Evolutionary conservation across 306 rosid species (phyloP), one percentile per base, ranked within the genome.

Genomic region (Begonia fuchsioides): DNA sequence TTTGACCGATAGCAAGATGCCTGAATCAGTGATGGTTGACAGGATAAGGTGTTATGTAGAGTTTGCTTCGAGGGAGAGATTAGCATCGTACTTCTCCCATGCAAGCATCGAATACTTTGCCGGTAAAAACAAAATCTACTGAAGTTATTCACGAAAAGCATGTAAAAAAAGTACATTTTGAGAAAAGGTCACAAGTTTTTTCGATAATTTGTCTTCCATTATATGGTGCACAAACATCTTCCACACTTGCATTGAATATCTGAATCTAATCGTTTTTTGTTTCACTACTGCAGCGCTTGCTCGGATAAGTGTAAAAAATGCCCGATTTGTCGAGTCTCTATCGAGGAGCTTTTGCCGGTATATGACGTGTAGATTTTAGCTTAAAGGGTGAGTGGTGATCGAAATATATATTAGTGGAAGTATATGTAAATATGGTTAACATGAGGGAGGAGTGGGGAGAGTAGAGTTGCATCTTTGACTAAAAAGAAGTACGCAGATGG

Each of bases 21-120:
- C 35, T 26, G 7, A 26, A 5, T 26, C 35, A 20, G 12, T 41
- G 45, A 41, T 41, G 14, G 15, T 57, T 64, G 17, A 51, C 86
- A 92, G 99, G 99, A 92, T 71, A 92, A 86, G 64, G 94, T 92
- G 62, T 51, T 92, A 3, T 92, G 99, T 65, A 76, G 99, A 56
- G 73, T 92, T 59, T 92, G 99, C 75, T 92, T 92, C 0, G 96
- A 82, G 78, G 66, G 83, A 58, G 94, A 92, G 61, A 92, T 92
- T 60, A 71, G 79, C n/a, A 73, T 92, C 26, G 96, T 92, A 53
- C 63, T 92, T 52, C 93, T 92, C 56, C 99, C 99, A 9, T 92
- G 99, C 17, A 61, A 88, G 72, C 99, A 92, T 59, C 87, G 86
- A 0, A 71, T 82, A 51, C 88, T 92, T 63, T 92, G 99, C 96